These are phyloP conservation scores for Thozetella sp. DNA, from an alignment of 495 filamentous ascomycete genomes.

Conservation along the genomic window DNA sequence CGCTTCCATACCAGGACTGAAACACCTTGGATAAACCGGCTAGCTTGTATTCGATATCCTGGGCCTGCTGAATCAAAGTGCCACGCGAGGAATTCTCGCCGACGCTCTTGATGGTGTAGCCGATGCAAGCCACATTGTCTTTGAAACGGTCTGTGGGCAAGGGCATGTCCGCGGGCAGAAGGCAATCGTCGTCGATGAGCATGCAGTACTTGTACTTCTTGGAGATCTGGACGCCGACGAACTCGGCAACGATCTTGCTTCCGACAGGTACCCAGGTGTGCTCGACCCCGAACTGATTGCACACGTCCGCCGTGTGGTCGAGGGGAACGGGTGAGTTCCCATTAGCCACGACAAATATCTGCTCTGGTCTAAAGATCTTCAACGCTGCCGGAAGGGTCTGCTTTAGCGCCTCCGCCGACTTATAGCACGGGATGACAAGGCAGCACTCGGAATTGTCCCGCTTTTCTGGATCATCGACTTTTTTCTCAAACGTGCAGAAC, in stretches of 20 bases:
- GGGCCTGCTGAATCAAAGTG: constrained; percentile 43
- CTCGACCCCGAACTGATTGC: constrained; percentile 17
- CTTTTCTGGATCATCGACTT: neutral
- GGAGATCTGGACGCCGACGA: constrained; percentile 45
- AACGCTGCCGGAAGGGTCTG: constrained; percentile 7
- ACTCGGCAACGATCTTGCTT: constrained; percentile 42
- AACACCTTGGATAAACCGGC: constrained; percentile 25
- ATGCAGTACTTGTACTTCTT: constrained; percentile 41
- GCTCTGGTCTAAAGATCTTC: constrained; percentile 11
- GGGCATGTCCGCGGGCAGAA: constrained; percentile 42
- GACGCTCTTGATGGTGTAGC: constrained; percentile 46
- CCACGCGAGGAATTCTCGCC: constrained; percentile 29
- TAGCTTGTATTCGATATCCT: constrained; percentile 51
- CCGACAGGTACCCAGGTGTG: constrained; percentile 28
- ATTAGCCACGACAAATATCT: constrained; percentile 23
- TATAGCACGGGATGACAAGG: constrained; percentile 17
- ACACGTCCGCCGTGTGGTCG: constrained; percentile 15
- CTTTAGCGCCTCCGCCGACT: constrained; percentile 6
- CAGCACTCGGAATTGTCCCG: neutral
- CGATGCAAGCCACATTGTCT: constrained; percentile 36
- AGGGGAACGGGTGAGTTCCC: constrained; percentile 19
- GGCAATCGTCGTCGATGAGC: constrained; percentile 50
- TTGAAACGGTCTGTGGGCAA: constrained; percentile 41
- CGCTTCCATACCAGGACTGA: constrained; percentile 4
- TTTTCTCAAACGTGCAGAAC: neutral